Conservation (phyloP, 2,329 filamentous ascomycete genomes). For the Davidsoniella virescens region DNA sequence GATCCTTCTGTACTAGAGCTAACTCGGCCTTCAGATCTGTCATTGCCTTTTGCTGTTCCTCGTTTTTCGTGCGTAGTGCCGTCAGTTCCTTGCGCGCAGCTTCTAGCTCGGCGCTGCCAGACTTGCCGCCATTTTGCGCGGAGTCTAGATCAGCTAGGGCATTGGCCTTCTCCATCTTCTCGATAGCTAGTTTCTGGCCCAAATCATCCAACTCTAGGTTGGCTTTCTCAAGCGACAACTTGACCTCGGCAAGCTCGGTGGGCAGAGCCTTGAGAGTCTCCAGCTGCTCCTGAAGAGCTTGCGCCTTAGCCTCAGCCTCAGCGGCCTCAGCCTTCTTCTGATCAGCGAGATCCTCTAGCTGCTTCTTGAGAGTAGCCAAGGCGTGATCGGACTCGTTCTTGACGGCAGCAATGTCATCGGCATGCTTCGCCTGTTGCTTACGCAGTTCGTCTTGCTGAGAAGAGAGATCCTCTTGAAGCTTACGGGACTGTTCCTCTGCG, state of each 20-base stretch:
- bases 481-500: constrained; percentile 19
- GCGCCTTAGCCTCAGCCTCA: constrained; percentile 26
- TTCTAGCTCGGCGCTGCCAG: constrained; percentile 39
- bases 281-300: constrained; percentile 35
- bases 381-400: constrained; percentile 15
- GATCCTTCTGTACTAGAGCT: constrained; percentile 32
- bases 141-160: constrained; percentile 46
- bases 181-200: constrained; percentile 37
- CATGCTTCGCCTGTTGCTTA: neutral
- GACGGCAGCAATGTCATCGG: constrained; percentile 14
- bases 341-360: constrained; percentile 8
- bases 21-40: constrained; percentile 26
- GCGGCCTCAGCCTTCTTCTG: constrained; percentile 3
- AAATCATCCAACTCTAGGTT: constrained; percentile 29
- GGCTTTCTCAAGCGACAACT: constrained; percentile 8
- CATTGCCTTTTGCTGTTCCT: constrained; percentile 24
- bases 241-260: constrained; percentile 1
- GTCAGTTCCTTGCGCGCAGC: constrained; percentile 34
- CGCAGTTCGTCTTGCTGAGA: neutral
- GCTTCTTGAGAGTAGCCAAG: constrained; percentile 18
- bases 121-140: constrained; percentile 32
- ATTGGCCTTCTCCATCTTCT: constrained; percentile 44
- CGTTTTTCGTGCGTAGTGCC: constrained; percentile 29
- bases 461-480: constrained; percentile 16
- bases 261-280: constrained; percentile 33